phyloP scores from a whole-genome alignment of 306 rosid species.

The Gillenia trifoliata region DNA sequence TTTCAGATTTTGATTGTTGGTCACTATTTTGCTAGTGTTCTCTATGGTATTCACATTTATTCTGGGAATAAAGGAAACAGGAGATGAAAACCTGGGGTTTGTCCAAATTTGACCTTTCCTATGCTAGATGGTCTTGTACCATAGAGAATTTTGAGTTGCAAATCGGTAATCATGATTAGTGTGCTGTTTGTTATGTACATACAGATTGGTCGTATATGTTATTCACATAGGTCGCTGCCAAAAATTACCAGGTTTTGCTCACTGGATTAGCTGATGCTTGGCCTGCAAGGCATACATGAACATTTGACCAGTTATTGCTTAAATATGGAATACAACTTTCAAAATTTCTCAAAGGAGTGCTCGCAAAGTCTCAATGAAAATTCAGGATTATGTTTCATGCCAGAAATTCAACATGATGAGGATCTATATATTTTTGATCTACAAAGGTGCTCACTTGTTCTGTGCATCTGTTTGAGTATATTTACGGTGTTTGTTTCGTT shows the following conservation, averaged over 20 bases:
- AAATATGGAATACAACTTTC: constrained; percentile 65
- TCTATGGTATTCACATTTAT: neutral
- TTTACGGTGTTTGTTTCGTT: neutral
- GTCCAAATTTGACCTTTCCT: constrained; percentile 1
- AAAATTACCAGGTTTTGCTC: constrained; percentile 56
- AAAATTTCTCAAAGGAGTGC: constrained; percentile 80
- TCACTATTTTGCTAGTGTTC: neutral
- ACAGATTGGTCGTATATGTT: neutral
- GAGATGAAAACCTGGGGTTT: neutral
- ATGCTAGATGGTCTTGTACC: constrained; percentile 6
- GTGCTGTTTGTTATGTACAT: neutral
- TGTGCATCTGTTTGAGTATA: neutral
- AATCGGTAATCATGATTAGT: constrained; percentile 13
- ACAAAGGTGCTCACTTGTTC: constrained; percentile 54
- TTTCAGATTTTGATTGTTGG: neutral
- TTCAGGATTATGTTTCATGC: constrained; percentile 81
- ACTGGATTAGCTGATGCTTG: constrained; percentile 75
- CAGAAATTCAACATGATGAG: constrained; percentile 79
- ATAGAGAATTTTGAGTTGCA: neutral
- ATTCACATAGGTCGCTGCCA: neutral
- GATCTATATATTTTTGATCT: constrained; percentile 94
- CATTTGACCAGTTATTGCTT: constrained; percentile 58
- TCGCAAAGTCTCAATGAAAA: constrained; percentile 60
- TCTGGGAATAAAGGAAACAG: neutral
- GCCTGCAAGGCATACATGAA: constrained; percentile 88